Evolutionary conservation across 345 rosid species (phyloP), one percentile per base, ranked within the genome.

Genomic region (Euphorbia pulcherrima): DNA sequence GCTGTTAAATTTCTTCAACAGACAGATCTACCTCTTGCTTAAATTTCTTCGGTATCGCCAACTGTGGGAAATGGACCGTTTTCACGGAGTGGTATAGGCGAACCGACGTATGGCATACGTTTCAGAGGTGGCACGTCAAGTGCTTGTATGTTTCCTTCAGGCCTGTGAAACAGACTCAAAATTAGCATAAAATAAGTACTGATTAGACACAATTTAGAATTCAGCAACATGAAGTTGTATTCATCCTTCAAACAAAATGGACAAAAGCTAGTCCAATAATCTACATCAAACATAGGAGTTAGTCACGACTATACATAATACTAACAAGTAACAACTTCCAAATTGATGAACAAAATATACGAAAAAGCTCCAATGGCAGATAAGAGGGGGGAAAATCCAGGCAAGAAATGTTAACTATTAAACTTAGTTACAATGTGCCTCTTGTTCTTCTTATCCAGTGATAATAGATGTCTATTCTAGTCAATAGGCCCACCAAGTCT

Each of bases 101-200:
- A n/a, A 78, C 82, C 85, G 16, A 80, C 57, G 70, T 88, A 90
- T 14, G 97, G 97, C 75, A 82, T 47, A 47, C 88, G 83, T 46
- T 82, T 88, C 72, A 90, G 80, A 66, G 96, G 96, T 53, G 82
- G 74, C 56, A 83, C 92, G 20, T 68, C 78, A 33, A 86, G 79
- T 48, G 80, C 76, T 6, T 44, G 84, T 17, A n/a, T 21, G 40
- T 55, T 52, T 53, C 57, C 68, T 74, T 67, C 69, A 60, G 62
- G 61, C 65, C 65, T 75, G 65, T 72, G 52, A 44, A 63, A 68
- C 62, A 72, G 40, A 53, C 46, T 30, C 20, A 61, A 61, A 55
- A 35, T 46, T 18, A 9, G 24, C 51, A 47, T 60, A 71, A 59
- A 51, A 68, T 29, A 55, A 52, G 17, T 40, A 55, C 28, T 26